Evolutionary conservation across 129 eudicot species (phyloP).

Genomic region (Lonicera japonica): DNA sequence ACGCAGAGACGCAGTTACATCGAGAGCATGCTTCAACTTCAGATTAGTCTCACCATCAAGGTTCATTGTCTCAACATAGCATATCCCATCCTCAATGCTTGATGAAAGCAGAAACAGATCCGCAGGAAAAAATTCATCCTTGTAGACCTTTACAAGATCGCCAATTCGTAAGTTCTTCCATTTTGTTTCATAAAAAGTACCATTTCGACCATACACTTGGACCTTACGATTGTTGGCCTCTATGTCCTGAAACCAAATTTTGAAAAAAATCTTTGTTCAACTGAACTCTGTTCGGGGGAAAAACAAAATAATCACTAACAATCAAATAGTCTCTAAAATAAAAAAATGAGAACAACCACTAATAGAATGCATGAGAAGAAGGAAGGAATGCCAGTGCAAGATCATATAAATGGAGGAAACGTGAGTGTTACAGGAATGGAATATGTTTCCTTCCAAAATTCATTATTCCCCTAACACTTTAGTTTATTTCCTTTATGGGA

Average conservation of each 20-base stretch:
- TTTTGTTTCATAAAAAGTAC: constrained; percentile 40
- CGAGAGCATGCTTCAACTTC: constrained; percentile 81
- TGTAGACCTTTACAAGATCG: constrained; percentile 69
- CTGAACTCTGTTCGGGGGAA: neutral
- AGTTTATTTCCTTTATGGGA: too few species aligned
- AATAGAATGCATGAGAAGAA: neutral
- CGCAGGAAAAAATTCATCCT: constrained; percentile 92
- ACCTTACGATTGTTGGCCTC: constrained; percentile 83
- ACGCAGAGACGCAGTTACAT: constrained; percentile 51
- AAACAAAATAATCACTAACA: neutral
- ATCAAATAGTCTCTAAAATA: neutral
- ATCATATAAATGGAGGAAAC: neutral
- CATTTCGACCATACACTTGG: constrained; percentile 34
- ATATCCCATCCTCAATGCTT: constrained; percentile 87
- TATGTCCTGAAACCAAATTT: constrained; percentile 59
- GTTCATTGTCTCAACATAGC: constrained; percentile 93
- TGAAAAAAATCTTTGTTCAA: neutral
- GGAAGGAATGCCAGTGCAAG: constrained; percentile 5
- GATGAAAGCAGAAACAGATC: constrained; percentile 93
- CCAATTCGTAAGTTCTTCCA: constrained; percentile 91
- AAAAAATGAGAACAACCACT: neutral
- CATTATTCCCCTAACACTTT: too few species aligned
- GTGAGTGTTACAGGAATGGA: neutral
- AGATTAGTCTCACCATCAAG: constrained; percentile 97
- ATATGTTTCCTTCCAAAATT: too few species aligned